phyloP scores from a whole-genome alignment of 1,284 basidiomycete species.

The Cutaneotrichosporon cyanovorans region DNA sequence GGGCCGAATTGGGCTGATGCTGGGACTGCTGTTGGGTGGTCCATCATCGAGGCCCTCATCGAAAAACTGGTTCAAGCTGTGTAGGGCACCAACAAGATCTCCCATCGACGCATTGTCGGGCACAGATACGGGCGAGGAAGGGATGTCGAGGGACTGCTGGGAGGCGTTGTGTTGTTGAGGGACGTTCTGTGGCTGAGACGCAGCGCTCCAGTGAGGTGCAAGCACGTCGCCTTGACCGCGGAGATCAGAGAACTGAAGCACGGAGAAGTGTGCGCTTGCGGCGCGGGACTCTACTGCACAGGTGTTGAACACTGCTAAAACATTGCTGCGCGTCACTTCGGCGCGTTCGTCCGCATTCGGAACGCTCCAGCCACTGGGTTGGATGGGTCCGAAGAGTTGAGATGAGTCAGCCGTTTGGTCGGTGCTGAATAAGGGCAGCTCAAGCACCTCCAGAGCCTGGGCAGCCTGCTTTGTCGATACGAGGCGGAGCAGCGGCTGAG shows the following conservation, averaged over 20 bases:
- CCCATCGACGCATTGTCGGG: slow-evolving; percentile 56
- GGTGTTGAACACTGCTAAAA: slow-evolving; percentile 75
- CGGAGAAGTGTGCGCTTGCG: slow-evolving; percentile 43
- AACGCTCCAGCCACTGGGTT: slow-evolving; percentile 77
- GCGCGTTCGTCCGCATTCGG: slow-evolving; percentile 58
- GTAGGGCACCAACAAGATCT: slow-evolving; percentile 74
- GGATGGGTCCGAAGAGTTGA: slow-evolving; percentile 71
- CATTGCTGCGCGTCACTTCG: slow-evolving; percentile 62
- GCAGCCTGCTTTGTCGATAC: slow-evolving; percentile 75
- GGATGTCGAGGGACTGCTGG: slow-evolving; percentile 35
- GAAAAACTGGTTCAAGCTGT: slow-evolving; percentile 80
- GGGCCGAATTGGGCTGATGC: slow-evolving; percentile 1
- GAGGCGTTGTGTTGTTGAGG: slow-evolving; percentile 8
- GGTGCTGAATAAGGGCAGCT: slow-evolving; percentile 71
- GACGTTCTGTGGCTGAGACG: not conserved
- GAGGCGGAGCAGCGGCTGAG: slow-evolving; percentile 82
- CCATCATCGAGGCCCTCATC: slow-evolving; percentile 50
- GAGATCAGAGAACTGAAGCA: slow-evolving; percentile 41
- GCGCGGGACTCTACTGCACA: slow-evolving; percentile 58
- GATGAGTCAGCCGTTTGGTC: slow-evolving; percentile 74
- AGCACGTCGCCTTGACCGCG: not conserved
- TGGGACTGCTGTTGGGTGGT: slow-evolving; percentile 10
- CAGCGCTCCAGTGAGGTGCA: not conserved
- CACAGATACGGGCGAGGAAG: slow-evolving; percentile 64
- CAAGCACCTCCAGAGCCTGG: slow-evolving; percentile 82